phyloP scores from a whole-genome alignment of 371 early-diverging fungal genomes.

The Rhizopus sp. region DNA sequence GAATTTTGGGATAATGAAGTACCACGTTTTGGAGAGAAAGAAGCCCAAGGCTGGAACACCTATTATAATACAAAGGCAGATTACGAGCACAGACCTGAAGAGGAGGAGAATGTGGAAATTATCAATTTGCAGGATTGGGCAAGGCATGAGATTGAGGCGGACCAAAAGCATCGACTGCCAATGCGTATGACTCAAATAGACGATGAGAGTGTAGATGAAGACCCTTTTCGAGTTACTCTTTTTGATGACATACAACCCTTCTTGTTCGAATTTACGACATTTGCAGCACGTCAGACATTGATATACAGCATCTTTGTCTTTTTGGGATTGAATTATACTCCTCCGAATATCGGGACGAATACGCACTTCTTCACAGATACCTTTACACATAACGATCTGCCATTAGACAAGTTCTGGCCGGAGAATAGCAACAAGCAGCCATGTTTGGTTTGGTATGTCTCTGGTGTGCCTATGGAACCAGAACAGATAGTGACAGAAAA shows the following conservation, averaged over 20 bases:
- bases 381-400: slow-evolving; percentile 56
- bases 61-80: slow-evolving; percentile 27
- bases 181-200: slow-evolving; percentile 29
- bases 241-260: slow-evolving; percentile 73
- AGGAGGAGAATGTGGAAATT: slow-evolving; percentile 23
- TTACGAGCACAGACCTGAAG: slow-evolving; percentile 15
- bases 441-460: slow-evolving; percentile 34
- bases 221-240: slow-evolving; percentile 72
- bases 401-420: slow-evolving; percentile 37
- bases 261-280: slow-evolving; percentile 56
- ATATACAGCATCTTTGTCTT: slow-evolving; percentile 58
- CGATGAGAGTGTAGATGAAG: slow-evolving; percentile 47
- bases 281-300: slow-evolving; percentile 40
- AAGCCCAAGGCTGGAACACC: slow-evolving; percentile 62
- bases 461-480: slow-evolving; percentile 49
- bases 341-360: slow-evolving; percentile 52
- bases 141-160: slow-evolving; percentile 9
- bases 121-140: slow-evolving; percentile 17
- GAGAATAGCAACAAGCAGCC: slow-evolving; percentile 5
- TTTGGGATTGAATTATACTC: slow-evolving; percentile 57
- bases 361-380: slow-evolving; percentile 54
- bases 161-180: slow-evolving; percentile 28
- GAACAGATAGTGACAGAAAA: slow-evolving; percentile 25
- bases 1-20: slow-evolving; percentile 81
- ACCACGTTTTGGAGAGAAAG: slow-evolving; percentile 77